Evolutionary conservation across 2,329 filamentous ascomycete species (phyloP).

Genomic region (Hortaea sp.): DNA sequence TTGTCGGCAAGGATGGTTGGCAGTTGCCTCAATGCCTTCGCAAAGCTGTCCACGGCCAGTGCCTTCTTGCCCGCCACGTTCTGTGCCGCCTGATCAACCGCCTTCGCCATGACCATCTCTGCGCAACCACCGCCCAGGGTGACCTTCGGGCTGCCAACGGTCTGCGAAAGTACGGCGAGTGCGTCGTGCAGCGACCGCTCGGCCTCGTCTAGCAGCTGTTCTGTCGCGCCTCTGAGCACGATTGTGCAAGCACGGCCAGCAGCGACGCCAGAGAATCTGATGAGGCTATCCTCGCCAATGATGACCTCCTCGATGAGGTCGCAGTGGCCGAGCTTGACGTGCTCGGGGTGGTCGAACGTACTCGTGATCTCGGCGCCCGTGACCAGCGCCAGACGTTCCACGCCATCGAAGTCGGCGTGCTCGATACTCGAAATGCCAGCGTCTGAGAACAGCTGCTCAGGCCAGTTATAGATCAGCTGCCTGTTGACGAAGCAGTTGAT

Average conservation of each 20-base stretch:
- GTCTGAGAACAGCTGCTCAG: conserved; percentile 95
- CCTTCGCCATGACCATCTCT: conserved; percentile 99
- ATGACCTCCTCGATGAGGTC: conserved; percentile 96
- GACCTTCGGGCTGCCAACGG: conserved; percentile 84
- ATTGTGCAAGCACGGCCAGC: conserved; percentile 93
- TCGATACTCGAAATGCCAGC: conserved; percentile 97
- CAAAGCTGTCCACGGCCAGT: conserved; percentile 82
- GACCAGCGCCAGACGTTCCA: conserved; percentile 86
- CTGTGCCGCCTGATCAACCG: conserved; percentile 84
- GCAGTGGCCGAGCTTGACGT: conserved; percentile 91
- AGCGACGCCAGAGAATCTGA: conserved; percentile 93
- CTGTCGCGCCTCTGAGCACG: conserved; percentile 88
- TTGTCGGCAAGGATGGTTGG: conserved; percentile 97
- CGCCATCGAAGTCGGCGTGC: conserved; percentile 97
- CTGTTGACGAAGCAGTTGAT: conserved; percentile 99
- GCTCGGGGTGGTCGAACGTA: conserved; percentile 95
- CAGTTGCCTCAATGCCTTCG: conserved; percentile 78
- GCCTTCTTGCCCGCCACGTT: conserved; percentile 96
- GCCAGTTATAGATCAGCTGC: conserved; percentile 99
- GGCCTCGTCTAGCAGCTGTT: conserved; percentile 92
- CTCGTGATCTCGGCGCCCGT: conserved; percentile 96
- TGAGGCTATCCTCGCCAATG: conserved; percentile 93
- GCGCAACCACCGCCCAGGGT: conserved; percentile 92
- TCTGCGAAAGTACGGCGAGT: conserved; percentile 90
- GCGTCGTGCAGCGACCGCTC: conserved; percentile 95